These are phyloP conservation scores for Bonnemaisonia californica DNA, from an alignment of 31 red algal species.

Conservation along the genomic window DNA sequence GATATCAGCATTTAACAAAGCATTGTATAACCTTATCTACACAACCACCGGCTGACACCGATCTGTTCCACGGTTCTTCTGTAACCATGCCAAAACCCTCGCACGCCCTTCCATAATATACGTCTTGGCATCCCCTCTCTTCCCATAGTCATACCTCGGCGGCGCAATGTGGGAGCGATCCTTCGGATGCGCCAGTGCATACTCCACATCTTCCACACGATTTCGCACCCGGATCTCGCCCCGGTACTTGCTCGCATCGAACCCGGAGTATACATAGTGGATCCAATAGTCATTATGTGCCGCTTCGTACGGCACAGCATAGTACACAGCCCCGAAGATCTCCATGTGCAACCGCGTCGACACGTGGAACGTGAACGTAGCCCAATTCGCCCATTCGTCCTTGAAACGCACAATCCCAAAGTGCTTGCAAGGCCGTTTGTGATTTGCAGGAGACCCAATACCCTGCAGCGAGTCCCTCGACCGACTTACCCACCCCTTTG, in stretches of 20 bases:
- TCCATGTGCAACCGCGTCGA: conserved; percentile 79
- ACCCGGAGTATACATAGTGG: conserved; percentile 62
- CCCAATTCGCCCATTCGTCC: conserved; percentile 83
- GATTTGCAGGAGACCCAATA: conserved; percentile 44
- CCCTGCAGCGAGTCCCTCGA: conserved; percentile 60
- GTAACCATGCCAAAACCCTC: conserved; percentile 55
- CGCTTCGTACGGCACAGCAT: conserved; percentile 74
- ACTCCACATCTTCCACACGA: conserved; percentile 69
- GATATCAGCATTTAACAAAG: too few species aligned
- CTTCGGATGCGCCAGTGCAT: conserved; percentile 66
- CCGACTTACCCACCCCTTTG: conserved; percentile 61
- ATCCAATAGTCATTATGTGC: conserved; percentile 90
- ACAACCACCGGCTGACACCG: conserved; percentile 31
- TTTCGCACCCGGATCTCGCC: conserved; percentile 70
- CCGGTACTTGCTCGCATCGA: conserved; percentile 58
- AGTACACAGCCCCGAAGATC: conserved; percentile 79
- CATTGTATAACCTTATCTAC: too few species aligned
- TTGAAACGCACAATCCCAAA: conserved; percentile 84
- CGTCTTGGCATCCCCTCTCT: conserved; percentile 50
- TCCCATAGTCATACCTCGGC: conserved; percentile 69
- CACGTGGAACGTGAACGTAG: conserved; percentile 86
- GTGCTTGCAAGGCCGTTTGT: conserved; percentile 67
- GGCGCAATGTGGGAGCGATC: conserved; percentile 50
- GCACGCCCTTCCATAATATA: conserved; percentile 58
- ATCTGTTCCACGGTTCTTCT: conserved; percentile 29